Conservation (phyloP, 495 filamentous ascomycete genomes). For the Pyrenula massariospora region DNA sequence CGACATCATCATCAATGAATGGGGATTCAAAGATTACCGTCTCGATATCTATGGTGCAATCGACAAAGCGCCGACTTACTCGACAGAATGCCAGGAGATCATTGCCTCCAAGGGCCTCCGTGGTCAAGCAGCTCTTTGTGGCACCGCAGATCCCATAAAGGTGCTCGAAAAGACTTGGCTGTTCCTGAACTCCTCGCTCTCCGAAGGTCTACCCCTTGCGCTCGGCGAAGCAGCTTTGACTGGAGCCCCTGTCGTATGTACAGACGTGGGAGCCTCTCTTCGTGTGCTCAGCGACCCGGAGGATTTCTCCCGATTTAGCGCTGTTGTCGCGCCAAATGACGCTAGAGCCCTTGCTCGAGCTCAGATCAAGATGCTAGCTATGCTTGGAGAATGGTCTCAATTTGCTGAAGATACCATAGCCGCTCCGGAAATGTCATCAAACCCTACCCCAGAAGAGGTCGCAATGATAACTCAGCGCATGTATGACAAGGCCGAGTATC, state of each 20-base stretch:
- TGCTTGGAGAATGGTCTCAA: slow-evolving; percentile 47
- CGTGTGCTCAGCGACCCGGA: slow-evolving; percentile 51
- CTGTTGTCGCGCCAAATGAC: slow-evolving; percentile 53
- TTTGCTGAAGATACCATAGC: slow-evolving; percentile 36
- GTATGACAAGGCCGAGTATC: slow-evolving; percentile 48
- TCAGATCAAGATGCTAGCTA: slow-evolving; percentile 47
- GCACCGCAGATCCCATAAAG: slow-evolving; percentile 43
- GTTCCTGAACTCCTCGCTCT: slow-evolving; percentile 56
- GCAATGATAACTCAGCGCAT: slow-evolving; percentile 42
- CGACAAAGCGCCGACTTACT: slow-evolving; percentile 47
- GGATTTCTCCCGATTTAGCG: slow-evolving; percentile 45
- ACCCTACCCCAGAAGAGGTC: slow-evolving; percentile 40
- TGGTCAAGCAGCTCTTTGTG: slow-evolving; percentile 37
- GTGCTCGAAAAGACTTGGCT: slow-evolving; percentile 53
- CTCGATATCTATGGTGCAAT: slow-evolving; percentile 53
- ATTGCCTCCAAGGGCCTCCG: slow-evolving; percentile 48
- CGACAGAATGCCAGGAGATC: slow-evolving; percentile 50
- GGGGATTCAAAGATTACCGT: slow-evolving; percentile 52
- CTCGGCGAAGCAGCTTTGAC: slow-evolving; percentile 54
- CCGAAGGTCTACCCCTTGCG: slow-evolving; percentile 54
- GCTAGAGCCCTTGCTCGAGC: slow-evolving; percentile 44
- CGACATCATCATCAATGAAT: slow-evolving; percentile 56
- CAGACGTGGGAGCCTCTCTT: slow-evolving; percentile 52
- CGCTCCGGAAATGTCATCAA: slow-evolving; percentile 33
- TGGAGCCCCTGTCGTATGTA: slow-evolving; percentile 52